Percentiles rank a stretch among this genome's conserved stretches.
Evolutionary conservation across 2,329 filamentous ascomycete species (phyloP).

Genomic region (Endothia cerciana): DNA sequence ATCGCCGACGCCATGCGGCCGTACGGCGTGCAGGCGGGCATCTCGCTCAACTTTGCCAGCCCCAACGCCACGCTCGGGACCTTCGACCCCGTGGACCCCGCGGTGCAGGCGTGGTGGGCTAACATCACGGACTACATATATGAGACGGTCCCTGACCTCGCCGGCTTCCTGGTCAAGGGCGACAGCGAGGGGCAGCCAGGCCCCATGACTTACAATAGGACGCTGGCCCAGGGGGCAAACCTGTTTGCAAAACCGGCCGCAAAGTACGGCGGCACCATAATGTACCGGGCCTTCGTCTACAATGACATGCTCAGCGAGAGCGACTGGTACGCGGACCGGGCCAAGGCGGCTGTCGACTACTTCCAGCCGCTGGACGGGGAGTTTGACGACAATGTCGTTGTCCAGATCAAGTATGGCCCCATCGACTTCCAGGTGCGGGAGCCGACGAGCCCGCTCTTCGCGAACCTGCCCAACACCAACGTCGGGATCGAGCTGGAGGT

Average conservation of each 20-base stretch:
- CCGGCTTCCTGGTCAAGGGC: conserved; percentile 72
- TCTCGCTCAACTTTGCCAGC: conserved; percentile 71
- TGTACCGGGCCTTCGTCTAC: conserved; percentile 77
- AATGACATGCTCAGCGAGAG: conserved; percentile 58
- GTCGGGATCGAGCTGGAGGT: conserved; percentile 68
- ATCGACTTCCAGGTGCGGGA: conserved; percentile 77
- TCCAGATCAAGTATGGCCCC: conserved; percentile 75
- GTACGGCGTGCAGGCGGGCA: conserved; percentile 66
- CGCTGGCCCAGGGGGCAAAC: conserved; percentile 69
- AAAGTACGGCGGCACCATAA: conserved; percentile 63
- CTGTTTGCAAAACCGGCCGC: conserved; percentile 65
- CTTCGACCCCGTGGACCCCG: conserved; percentile 66
- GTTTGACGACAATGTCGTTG: conserved; percentile 71
- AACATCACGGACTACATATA: conserved; percentile 64
- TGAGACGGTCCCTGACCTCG: conserved; percentile 64
- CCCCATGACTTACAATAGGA: conserved; percentile 70
- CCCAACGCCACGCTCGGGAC: conserved; percentile 61
- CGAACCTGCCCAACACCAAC: conserved; percentile 48
- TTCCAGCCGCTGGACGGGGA: conserved; percentile 66
- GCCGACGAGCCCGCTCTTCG: conserved; percentile 67
- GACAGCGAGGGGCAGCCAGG: conserved; percentile 75
- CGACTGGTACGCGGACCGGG: conserved; percentile 69
- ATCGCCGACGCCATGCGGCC: conserved; percentile 70
- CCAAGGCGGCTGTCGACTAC: conserved; percentile 70
- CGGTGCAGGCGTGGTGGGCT: conserved; percentile 66